These are phyloP conservation scores for Grosmannia serpens DNA, from an alignment of 2,329 filamentous ascomycete genomes.

Conservation along the genomic window DNA sequence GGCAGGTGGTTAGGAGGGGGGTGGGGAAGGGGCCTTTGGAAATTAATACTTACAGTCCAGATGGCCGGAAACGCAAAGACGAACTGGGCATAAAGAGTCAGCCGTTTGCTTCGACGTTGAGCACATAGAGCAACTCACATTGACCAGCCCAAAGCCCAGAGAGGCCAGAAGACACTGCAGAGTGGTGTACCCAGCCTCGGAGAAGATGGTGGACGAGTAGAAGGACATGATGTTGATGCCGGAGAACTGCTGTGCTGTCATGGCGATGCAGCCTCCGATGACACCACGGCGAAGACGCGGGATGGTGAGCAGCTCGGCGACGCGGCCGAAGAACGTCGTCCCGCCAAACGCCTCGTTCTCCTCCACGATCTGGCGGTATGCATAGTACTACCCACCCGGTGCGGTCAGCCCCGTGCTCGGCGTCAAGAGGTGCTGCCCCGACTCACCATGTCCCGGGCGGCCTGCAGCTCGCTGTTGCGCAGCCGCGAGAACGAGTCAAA, in stretches of 20 bases:
- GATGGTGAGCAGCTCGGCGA: slow-evolving; percentile 45
- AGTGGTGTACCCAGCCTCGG: slow-evolving; percentile 25
- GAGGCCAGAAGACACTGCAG: slow-evolving; percentile 28
- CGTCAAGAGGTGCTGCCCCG: too few species aligned
- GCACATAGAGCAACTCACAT: slow-evolving; percentile 17
- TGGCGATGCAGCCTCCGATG: slow-evolving; percentile 49
- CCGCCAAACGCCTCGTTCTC: slow-evolving; percentile 18
- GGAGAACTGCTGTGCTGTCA: slow-evolving; percentile 54
- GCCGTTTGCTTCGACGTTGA: too few species aligned
- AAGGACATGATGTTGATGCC: slow-evolving; percentile 36
- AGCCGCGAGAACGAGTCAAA: slow-evolving; percentile 44
- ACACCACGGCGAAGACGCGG: slow-evolving; percentile 50
- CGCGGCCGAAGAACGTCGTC: slow-evolving; percentile 37
- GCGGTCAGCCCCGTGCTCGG: too few species aligned
- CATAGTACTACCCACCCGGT: slow-evolving; percentile 49
- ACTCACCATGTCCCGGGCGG: slow-evolving; percentile 37
- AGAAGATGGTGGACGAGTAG: slow-evolving; percentile 35
- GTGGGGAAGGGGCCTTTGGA: too few species aligned
- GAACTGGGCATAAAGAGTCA: too few species aligned
- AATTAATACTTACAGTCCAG: slow-evolving; percentile 26
- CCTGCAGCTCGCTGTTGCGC: slow-evolving; percentile 46
- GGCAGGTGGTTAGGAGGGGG: too few species aligned
- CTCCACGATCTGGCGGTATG: slow-evolving; percentile 36
- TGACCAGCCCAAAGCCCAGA: slow-evolving; percentile 39
- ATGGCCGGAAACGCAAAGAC: slow-evolving; percentile 55